These are phyloP conservation scores for Lentinula boryana DNA, from an alignment of 768 basidiomycete species.

Conservation along the genomic window DNA sequence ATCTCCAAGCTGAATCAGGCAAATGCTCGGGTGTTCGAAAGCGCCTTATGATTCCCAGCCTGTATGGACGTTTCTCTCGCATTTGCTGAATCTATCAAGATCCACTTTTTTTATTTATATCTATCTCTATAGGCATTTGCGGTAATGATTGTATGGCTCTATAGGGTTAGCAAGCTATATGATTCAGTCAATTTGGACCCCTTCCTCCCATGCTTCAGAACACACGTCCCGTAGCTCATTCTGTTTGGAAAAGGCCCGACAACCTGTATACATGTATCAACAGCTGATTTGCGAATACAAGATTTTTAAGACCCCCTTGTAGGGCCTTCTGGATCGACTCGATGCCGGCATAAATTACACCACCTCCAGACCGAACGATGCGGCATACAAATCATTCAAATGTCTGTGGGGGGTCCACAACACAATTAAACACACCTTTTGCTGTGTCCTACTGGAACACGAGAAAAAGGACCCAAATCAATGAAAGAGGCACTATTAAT, in stretches of 20 bases:
- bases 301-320: background rate
- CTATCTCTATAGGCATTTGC: background rate
- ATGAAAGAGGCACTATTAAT: background rate
- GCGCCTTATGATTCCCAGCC: constrained; percentile 13
- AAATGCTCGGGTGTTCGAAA: constrained; percentile 20
- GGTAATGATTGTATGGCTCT: background rate
- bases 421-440: background rate
- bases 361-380: background rate
- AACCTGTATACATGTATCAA: background rate
- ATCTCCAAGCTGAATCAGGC: background rate
- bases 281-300: background rate
- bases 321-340: constrained; percentile 4
- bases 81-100: background rate
- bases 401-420: background rate
- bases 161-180: background rate
- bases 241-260: background rate
- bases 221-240: background rate
- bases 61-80: background rate
- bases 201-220: background rate
- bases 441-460: background rate
- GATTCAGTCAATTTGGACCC: background rate
- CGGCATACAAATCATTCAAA: background rate
- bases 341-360: constrained; percentile 2
- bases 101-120: background rate
- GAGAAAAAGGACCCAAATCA: background rate